Conservation (phyloP, 495 filamentous ascomycete species). For the Barbatosphaeria neglecta region DNA sequence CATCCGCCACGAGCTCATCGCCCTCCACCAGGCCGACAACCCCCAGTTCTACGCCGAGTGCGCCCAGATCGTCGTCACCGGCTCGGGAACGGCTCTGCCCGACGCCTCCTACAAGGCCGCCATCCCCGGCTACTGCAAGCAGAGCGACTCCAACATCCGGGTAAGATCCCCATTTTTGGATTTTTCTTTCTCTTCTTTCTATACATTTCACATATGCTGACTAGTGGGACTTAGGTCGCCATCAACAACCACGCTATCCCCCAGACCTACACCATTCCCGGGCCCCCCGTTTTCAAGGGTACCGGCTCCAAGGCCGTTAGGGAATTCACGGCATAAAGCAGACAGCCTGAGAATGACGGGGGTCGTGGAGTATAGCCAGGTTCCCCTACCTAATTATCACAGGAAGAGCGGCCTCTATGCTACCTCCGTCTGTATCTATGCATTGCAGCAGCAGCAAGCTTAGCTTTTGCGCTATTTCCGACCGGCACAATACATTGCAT, state of each 20-base stretch:
- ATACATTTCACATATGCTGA: too few relatives aligned
- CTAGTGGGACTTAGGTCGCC: constrained; percentile 3
- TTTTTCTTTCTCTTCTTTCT: too few relatives aligned
- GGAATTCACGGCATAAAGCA: constrained; percentile 6
- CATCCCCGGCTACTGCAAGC: constrained; percentile 40
- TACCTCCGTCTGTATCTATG: background rate
- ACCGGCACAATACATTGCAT: too few relatives aligned
- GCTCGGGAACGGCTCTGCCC: constrained; percentile 34
- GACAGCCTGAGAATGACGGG: background rate
- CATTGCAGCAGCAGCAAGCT: too few relatives aligned
- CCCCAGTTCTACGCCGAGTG: constrained; percentile 53
- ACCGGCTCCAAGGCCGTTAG: constrained; percentile 2
- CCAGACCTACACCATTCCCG: constrained; percentile 15
- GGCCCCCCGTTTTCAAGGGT: constrained; percentile 16
- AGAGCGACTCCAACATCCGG: constrained; percentile 40
- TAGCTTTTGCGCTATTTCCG: too few relatives aligned
- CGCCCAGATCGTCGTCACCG: constrained; percentile 41
- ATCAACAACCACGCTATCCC: constrained; percentile 14
- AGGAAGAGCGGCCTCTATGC: too few relatives aligned
- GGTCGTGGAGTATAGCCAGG: background rate
- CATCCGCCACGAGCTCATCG: constrained; percentile 47
- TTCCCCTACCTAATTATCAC: background rate
- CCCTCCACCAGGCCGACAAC: constrained; percentile 47
- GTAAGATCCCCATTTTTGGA: too few relatives aligned
- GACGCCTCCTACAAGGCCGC: constrained; percentile 28